A percentile compares a stretch with the other conserved stretches of the same genome.
Conservation (phyloP, 1,139 yeast genomes). For the Magnusiomyces suaveolens region DNA sequence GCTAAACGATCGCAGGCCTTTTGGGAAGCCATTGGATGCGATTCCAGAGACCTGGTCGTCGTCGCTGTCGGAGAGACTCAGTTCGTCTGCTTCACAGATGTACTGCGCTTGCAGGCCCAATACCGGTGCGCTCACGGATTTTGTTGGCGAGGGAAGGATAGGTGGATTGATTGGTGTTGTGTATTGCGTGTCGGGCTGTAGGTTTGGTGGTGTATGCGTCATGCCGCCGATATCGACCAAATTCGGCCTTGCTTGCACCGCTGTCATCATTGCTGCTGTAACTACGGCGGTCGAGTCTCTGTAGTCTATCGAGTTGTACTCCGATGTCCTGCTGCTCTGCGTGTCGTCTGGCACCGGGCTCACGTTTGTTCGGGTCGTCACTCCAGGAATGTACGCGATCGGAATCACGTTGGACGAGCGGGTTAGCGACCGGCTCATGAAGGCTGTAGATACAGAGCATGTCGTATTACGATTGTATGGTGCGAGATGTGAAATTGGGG, state of each 20-base stretch:
- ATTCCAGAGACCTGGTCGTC: slow-evolving; percentile 1
- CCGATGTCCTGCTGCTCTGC: slow-evolving; percentile 5
- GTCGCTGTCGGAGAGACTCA: slow-evolving; percentile 4
- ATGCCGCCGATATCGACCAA: slow-evolving; percentile 24
- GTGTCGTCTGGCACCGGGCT: not conserved
- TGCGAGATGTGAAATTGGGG: not conserved
- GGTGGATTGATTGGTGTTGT: slow-evolving; percentile 1
- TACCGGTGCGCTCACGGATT: slow-evolving; percentile 3
- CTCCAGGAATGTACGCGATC: slow-evolving; percentile 93
- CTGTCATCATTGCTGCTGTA: slow-evolving; percentile 25
- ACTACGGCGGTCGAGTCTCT: slow-evolving; percentile 28
- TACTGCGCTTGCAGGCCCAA: slow-evolving; percentile 9
- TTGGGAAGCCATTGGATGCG: not conserved
- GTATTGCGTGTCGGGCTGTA: slow-evolving; percentile 1
- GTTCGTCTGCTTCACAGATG: slow-evolving; percentile 8
- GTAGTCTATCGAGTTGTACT: slow-evolving; percentile 22
- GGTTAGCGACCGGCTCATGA: slow-evolving; percentile 56
- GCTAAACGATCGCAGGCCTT: no score
- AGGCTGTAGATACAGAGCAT: slow-evolving; percentile 5
- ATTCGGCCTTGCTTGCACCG: slow-evolving; percentile 28
- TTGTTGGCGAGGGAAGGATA: slow-evolving; percentile 8
- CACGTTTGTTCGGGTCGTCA: slow-evolving; percentile 27
- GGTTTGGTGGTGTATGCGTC: no score
- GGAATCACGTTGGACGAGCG: slow-evolving; percentile 84
- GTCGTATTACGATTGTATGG: not conserved